Evolutionary conservation across 306 rosid species (phyloP).

Genomic region (Hippophae gyantsensis): DNA sequence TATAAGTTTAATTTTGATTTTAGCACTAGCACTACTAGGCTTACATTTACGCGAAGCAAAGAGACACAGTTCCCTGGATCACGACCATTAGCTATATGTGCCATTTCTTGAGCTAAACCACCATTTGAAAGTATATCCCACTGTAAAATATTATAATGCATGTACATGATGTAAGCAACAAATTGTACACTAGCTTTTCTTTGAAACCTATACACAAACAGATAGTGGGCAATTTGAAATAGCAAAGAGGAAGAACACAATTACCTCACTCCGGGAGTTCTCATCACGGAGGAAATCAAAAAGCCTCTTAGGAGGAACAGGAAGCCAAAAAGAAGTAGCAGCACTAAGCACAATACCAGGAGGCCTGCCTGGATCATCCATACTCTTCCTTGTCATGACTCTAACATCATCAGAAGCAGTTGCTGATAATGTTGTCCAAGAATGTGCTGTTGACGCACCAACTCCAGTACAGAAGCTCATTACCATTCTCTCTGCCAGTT

Average conservation of each 20-base stretch:
- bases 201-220: too few species aligned
- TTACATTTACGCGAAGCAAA: constrained; percentile 56
- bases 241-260: too few species aligned
- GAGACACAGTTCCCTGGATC: constrained; percentile 63
- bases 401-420: constrained; percentile 45
- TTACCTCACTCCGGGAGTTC: constrained; percentile 50
- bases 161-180: too few species aligned
- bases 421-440: constrained; percentile 66
- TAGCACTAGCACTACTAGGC: background rate
- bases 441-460: constrained; percentile 62
- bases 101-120: constrained; percentile 50
- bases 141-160: constrained; percentile 24
- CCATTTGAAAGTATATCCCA: constrained; percentile 76
- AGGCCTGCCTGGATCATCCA: constrained; percentile 57
- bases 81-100: constrained; percentile 60
- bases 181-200: too few species aligned
- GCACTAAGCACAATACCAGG: constrained; percentile 56
- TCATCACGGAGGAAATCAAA: constrained; percentile 54
- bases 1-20: too few species aligned
- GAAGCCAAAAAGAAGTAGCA: constrained; percentile 71
- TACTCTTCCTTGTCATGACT: constrained; percentile 51
- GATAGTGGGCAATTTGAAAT: too few species aligned
- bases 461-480: constrained; percentile 46
- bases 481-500: constrained; percentile 63
- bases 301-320: constrained; percentile 38